Conservation (phyloP, 306 rosid genomes). For the Alnus glutinosa region DNA sequence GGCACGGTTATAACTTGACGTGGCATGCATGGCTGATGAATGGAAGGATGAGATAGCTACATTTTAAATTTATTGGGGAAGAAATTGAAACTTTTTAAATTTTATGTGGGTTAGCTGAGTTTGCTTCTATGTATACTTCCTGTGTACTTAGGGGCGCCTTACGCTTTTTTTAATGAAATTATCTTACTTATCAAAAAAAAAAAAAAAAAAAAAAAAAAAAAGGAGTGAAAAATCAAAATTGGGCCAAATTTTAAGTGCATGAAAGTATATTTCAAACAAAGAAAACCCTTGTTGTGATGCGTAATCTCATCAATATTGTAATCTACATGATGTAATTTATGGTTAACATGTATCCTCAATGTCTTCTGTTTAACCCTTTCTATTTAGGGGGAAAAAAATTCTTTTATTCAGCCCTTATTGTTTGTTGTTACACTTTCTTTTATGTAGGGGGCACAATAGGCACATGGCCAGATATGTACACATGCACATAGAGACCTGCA, state of each 20-base stretch:
- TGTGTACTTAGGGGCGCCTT: no score
- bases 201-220: no score
- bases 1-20: no score
- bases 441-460: not conserved
- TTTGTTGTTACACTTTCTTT: not conserved
- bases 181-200: no score
- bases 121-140: no score
- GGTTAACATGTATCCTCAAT: not conserved
- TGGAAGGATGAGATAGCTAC: no score
- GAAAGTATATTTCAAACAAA: not conserved
- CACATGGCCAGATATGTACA: not conserved
- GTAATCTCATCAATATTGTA: no score
- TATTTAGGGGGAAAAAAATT: not conserved
- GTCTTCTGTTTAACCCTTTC: not conserved
- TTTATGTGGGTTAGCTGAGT: no score
- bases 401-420: not conserved
- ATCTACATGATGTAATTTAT: not conserved
- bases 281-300: not conserved
- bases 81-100: no score
- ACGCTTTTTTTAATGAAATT: no score
- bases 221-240: not conserved
- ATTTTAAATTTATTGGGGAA: no score
- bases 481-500: not conserved
- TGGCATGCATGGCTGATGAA: no score
- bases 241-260: not conserved